Percentiles rank a stretch among this genome's conserved stretches.
Evolutionary conservation across 352 stramenopile species (phyloP).

Genomic region (Elongisporangium undulatum): DNA sequence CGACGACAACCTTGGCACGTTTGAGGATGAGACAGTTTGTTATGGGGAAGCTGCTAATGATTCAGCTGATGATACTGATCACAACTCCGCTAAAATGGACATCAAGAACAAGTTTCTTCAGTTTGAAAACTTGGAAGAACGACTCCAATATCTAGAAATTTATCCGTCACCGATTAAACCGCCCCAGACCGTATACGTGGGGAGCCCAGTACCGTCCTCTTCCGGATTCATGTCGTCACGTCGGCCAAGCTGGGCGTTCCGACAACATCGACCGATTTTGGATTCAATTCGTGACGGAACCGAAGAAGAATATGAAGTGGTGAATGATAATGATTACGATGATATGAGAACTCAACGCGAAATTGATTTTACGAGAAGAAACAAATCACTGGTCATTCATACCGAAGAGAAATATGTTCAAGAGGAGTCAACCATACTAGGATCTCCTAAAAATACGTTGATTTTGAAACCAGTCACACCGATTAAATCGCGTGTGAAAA

Average conservation of each 20-base stretch:
- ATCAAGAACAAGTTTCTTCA: slow-evolving; percentile 8
- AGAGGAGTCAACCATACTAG: not conserved
- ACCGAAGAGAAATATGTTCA: not conserved
- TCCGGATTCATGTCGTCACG: slow-evolving; percentile 18
- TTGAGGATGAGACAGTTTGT: not conserved
- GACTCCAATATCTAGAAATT: slow-evolving; percentile 45
- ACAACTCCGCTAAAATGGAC: not conserved
- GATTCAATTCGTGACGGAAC: slow-evolving; percentile 47
- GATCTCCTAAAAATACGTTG: not conserved
- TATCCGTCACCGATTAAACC: slow-evolving; percentile 71
- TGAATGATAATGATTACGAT: slow-evolving; percentile 4
- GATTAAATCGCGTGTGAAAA: slow-evolving; percentile 22
- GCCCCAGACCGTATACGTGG: slow-evolving; percentile 4
- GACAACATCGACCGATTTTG: slow-evolving; percentile 45
- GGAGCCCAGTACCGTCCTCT: not conserved
- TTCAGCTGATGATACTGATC: not conserved
- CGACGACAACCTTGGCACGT: slow-evolving; percentile 8
- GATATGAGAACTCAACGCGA: not conserved
- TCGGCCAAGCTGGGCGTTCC: slow-evolving; percentile 61
- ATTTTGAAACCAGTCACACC: slow-evolving; percentile 13
- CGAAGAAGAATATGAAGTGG: slow-evolving; percentile 20
- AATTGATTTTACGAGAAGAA: not conserved
- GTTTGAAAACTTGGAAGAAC: slow-evolving; percentile 56
- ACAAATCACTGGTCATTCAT: not conserved
- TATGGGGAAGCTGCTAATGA: not conserved